phyloP scores from a whole-genome alignment of 1,284 basidiomycete species.

The Ceratobasidium theobromae region DNA sequence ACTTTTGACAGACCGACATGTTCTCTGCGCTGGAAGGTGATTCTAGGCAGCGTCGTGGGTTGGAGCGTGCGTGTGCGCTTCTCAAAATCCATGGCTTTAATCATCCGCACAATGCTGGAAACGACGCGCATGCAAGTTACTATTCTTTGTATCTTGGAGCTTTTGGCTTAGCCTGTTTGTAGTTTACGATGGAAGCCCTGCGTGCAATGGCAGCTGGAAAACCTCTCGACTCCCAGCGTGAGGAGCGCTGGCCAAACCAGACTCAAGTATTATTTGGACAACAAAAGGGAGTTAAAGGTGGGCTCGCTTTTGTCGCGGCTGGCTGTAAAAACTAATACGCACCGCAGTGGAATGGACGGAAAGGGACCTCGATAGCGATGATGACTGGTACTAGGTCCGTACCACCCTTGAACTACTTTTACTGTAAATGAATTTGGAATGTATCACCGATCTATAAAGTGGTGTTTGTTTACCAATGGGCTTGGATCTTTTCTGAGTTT shows the following conservation, averaged over 20 bases:
- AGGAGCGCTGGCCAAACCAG: conserved; percentile 71
- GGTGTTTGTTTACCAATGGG: too few relatives aligned
- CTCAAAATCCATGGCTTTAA: conserved; percentile 55
- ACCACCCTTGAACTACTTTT: background rate
- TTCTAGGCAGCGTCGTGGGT: conserved; percentile 49
- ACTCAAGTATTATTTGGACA: conserved; percentile 30
- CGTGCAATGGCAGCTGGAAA: conserved; percentile 68
- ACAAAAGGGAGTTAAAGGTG: conserved; percentile 19
- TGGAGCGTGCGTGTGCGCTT: conserved; percentile 61
- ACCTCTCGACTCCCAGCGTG: conserved; percentile 67
- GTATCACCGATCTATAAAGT: too few relatives aligned
- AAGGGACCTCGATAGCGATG: conserved; percentile 18
- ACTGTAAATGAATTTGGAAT: background rate
- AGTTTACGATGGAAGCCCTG: conserved; percentile 68
- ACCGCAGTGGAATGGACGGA: conserved; percentile 18
- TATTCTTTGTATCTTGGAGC: background rate
- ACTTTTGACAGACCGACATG: conserved; percentile 47
- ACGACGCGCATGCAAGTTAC: conserved; percentile 70
- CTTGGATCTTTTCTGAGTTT: too few relatives aligned
- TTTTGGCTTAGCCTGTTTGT: background rate
- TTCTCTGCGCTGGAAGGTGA: conserved; percentile 70
- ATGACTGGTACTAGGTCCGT: conserved; percentile 2
- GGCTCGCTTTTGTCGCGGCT: background rate
- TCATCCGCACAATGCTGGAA: conserved; percentile 79
- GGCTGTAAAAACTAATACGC: background rate